phyloP scores from a whole-genome alignment of 768 basidiomycete genomes.

The Russula sp. region DNA sequence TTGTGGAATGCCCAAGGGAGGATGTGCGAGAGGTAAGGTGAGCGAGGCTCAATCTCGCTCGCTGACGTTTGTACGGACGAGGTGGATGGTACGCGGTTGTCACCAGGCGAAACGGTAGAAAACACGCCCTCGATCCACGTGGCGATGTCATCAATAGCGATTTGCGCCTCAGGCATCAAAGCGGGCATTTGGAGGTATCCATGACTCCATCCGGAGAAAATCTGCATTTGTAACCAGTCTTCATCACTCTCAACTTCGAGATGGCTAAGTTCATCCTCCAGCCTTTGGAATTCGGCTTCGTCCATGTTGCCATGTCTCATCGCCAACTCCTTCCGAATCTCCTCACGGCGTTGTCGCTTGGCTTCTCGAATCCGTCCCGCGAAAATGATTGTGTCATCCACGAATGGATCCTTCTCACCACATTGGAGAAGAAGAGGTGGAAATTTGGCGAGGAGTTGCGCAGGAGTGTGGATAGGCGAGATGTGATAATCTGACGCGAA shows the following conservation, averaged over 20 bases:
- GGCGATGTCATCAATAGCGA: constrained; percentile 76
- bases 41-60: constrained; percentile 11
- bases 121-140: constrained; percentile 92
- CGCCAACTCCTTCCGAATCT: constrained; percentile 58
- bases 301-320: constrained; percentile 63
- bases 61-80: constrained; percentile 14
- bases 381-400: constrained; percentile 97
- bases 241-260: constrained; percentile 73
- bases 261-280: constrained; percentile 51
- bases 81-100: constrained; percentile 5
- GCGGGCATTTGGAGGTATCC: constrained; percentile 94
- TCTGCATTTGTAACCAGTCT: constrained; percentile 92
- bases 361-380: constrained; percentile 94
- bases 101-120: constrained; percentile 27
- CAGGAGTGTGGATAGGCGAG: constrained; percentile 89
- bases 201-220: constrained; percentile 96
- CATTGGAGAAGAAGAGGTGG: constrained; percentile 92
- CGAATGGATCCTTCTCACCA: constrained; percentile 91
- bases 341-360: constrained; percentile 75
- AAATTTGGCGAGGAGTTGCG: constrained; percentile 81
- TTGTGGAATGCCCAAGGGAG: constrained; percentile 25
- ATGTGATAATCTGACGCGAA: constrained; percentile 94
- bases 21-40: constrained; percentile 23
- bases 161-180: constrained; percentile 77
- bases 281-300: constrained; percentile 36